Evolutionary conservation across 1,284 basidiomycete species (phyloP), one percentile per base, ranked within the genome.

Genomic region (Cryptococcus amylolentus): DNA sequence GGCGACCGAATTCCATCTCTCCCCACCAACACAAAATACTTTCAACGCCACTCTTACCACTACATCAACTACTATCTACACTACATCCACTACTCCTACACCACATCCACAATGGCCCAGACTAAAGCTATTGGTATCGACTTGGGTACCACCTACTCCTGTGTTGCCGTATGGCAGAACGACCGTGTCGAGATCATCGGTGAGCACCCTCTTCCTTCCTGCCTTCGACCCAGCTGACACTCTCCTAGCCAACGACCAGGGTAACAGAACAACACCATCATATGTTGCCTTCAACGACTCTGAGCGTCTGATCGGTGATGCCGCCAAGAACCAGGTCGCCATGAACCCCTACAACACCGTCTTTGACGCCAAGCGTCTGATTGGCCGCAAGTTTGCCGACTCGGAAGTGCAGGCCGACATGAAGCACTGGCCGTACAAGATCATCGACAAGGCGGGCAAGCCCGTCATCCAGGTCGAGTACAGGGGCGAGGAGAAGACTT

Each of bases 301-400:
- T 78, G 95, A 98, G 85, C 93, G 95, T 83, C 82, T 98, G 78
- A 98, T 98, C 74, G 95, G 94, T 79, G 95, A 98, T 85, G 92
- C 92, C 69, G 95, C 94, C 68, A 98, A 98, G 84, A 98, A 98
- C 81, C 88, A 92, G 83, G 86, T 88, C 69, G 91, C 93, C 75
- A 93, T 93, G 91, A 94, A 93, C 84, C 91, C 91, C 63, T 83
- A 83, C 73, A 94, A 95, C 84, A 96, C 93, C 67, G 90, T 95
- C 77, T 95, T 95, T 79, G 91, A 95, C 78, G 91, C 91, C 63
- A 94, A 93, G 83, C 94, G 94, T 80, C 87, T 98, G 71, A 98
- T 98, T 75, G 94, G 94, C 76, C 89, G 94, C 69, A 86, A 91
- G 74, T 97, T 87, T 76, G 93, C 96, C 63, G 82, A 84, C 78